phyloP scores from a whole-genome alignment of 2,329 filamentous ascomycete species.

The Penicillium janthinellum region DNA sequence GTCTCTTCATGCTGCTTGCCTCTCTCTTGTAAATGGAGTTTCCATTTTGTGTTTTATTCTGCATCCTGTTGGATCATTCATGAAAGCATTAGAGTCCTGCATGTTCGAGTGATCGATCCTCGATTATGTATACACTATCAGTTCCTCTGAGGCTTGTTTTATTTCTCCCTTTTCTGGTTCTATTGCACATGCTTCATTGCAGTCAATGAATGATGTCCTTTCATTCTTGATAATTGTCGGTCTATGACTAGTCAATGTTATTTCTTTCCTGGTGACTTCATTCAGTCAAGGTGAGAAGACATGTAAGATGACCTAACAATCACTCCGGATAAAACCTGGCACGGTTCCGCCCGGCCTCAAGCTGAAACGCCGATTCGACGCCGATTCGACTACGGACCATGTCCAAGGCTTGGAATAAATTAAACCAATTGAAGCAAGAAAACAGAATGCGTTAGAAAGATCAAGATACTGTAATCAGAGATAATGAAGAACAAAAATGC shows the following conservation, averaged over 20 bases:
- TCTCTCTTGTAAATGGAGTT: constrained; percentile 29
- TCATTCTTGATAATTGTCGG: background rate
- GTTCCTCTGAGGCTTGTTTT: background rate
- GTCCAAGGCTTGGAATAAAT: background rate
- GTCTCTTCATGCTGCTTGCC: constrained; percentile 32
- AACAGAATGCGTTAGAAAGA: background rate
- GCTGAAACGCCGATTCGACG: background rate
- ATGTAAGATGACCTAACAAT: too few relatives aligned
- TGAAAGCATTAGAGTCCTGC: background rate
- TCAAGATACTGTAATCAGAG: background rate
- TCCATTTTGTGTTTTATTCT: background rate
- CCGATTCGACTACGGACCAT: background rate
- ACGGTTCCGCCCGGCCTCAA: background rate
- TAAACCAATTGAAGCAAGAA: background rate
- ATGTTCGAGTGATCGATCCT: background rate
- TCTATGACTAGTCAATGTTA: constrained; percentile 3
- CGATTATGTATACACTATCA: background rate
- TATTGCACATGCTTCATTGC: constrained; percentile 13
- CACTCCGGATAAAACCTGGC: too few relatives aligned
- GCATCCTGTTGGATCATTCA: background rate
- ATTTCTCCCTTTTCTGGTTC: constrained; percentile 2
- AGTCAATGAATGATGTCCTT: background rate
- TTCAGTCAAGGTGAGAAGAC: too few relatives aligned
- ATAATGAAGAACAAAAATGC: background rate
- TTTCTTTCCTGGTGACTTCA: background rate